phyloP scores from a whole-genome alignment of 768 basidiomycete species.

The Agrocybe chaxingu region DNA sequence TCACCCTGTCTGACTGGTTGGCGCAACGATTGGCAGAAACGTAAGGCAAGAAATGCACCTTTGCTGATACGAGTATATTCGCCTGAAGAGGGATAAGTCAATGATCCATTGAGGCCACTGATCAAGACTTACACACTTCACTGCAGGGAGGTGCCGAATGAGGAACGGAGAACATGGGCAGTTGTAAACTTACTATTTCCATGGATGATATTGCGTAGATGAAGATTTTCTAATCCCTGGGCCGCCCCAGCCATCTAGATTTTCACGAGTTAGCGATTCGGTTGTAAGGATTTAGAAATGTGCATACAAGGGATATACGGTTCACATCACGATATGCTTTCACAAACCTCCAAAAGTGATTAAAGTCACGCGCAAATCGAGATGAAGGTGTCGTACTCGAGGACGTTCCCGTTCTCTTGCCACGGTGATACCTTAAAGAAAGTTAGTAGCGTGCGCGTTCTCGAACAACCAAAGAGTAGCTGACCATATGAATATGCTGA shows the following conservation, averaged over 20 bases:
- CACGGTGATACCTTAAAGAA: constrained; percentile 48
- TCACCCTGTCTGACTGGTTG: constrained; percentile 34
- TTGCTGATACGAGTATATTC: constrained; percentile 56
- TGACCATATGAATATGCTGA: constrained; percentile 46
- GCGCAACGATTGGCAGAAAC: background rate
- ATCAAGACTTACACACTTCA: constrained; percentile 53
- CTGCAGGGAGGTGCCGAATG: constrained; percentile 24
- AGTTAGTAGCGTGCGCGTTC: background rate
- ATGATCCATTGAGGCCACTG: background rate
- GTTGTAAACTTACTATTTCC: constrained; percentile 49
- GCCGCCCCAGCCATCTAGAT: constrained; percentile 50
- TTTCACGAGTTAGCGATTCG: background rate
- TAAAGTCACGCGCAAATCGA: background rate
- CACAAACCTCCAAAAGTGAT: constrained; percentile 35
- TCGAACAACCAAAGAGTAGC: background rate
- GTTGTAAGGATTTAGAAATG: background rate
- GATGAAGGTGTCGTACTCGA: constrained; percentile 32
- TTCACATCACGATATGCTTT: constrained; percentile 31
- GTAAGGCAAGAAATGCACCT: constrained; percentile 25
- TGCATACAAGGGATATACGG: constrained; percentile 39
- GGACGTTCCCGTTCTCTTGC: constrained; percentile 57
- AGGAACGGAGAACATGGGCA: background rate
- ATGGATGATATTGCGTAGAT: constrained; percentile 48
- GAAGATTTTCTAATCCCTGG: constrained; percentile 55
- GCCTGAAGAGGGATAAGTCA: constrained; percentile 28